Base-by-base conservation (phyloP, 2,329 filamentous ascomycete genomes). In the Fusarium sp. region DNA sequence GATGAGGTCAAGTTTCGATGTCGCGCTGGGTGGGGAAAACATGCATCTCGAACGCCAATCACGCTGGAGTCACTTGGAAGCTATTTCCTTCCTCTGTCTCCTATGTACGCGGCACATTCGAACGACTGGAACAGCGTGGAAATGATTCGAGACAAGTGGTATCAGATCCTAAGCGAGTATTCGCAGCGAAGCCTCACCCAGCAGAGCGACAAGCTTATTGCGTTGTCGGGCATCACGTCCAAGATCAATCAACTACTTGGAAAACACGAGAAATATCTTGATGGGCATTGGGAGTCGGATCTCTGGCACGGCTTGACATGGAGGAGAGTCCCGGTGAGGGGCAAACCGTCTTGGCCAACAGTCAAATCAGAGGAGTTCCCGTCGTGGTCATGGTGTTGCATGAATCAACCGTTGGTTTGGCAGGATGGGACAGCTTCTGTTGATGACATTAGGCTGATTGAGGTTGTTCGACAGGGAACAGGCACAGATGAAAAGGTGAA, bases 141-240 rank as follows among this genome's bases (percentile, higher is more conserved):
- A 0, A 62, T 56, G 52, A 57, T 68, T 33, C 42, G 42, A 13
- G 40, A 31, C 9, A 60, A 61, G 27, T 68, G 66, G 66, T 68
- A 68, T 36, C 56, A 45, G 27, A 31, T 65, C 25, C n/a, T 68
- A 1, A 25, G 56, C 18, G 36, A 60, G 35, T 69, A 69, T 36
- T 60, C 66, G 4, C 18, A 35, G 29, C 62, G 66, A 6, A 50
- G 36, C 20, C 66, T 69, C 10, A 69, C 66, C 13, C 33, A 59
- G 22, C 56, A 65, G 31, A 69, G 62, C 14, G 66, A 69, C n/a
- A 69, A 65, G 7, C 31, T 65, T 11, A 25, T 69, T 7, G 54
- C 54, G 2, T 36, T 58, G 6, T 58, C 54, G 4, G 54, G 54
- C 5, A 58, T 58, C 10, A 36, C 54, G 6, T 36, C 31, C 20